Base-by-base conservation (phyloP, 2,329 filamentous ascomycete genomes). In the Ramichloridium luteum region DNA sequence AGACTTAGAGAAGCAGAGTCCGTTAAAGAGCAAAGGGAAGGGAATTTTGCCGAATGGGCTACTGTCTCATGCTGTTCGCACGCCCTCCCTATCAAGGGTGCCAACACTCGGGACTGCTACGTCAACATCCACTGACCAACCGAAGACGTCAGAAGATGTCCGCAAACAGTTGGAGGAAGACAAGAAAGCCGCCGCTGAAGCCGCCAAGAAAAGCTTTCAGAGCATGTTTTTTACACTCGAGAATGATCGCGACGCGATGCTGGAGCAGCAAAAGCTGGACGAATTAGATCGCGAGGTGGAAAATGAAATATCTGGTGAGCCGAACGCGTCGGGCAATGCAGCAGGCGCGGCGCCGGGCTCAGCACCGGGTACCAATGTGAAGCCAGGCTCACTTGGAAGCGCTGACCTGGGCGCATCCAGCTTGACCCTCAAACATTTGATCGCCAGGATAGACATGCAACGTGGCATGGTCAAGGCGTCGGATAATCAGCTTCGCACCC, bases 251-350 rank as follows among this genome's bases (percentile, higher is more conserved):
- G 84, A 88, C 48, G 90, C 90, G 29, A 96, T 98, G 90, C 61
- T 96, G 35, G 90, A 98, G 57, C 90, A 98, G 58, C 85, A 96
- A 57, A 84, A 88, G 56, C 70, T 98, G 15, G 90, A 98, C 52
- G 90, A 96, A 56, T 85, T 92, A 1, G 90, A 98, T 56, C 80
- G 92, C 54, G 85, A 93, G 55, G 79, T 96, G 6, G 88, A 96
- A 56, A 86, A 86, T 10, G 90, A 98, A 59, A 90, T 93, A 68
- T 85, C 86, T 16, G 68, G 70, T 17, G 64, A 69, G 8, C 42
- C 54, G n/a, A 46, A 43, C 42, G 57, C 53, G 6, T 55, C 47
- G 31, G 60, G 60, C 32, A 70, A 76, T 49, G 72, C 70, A 32
- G 69, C 61, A 38, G 63, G 62, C 37, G 63, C 62, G 41, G 66